Evolutionary conservation across 768 basidiomycete species (phyloP).

Genomic region (Naganishia onofrii): DNA sequence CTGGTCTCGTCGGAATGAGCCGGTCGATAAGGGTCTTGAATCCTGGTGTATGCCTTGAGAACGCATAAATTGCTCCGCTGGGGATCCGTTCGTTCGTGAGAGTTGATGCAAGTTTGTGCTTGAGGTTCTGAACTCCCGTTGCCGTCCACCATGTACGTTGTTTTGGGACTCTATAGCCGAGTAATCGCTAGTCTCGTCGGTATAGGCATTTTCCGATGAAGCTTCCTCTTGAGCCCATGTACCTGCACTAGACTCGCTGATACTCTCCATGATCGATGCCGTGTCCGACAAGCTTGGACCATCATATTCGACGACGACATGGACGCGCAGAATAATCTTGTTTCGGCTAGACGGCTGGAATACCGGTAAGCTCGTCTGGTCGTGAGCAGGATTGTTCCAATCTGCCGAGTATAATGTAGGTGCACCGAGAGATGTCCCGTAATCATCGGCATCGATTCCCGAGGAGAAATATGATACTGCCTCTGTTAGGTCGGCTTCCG

Average conservation of each 20-base stretch:
- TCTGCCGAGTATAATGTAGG: conserved; percentile 64
- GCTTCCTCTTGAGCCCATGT: conserved; percentile 5
- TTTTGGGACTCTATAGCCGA: background rate
- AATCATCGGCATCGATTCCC: conserved; percentile 67
- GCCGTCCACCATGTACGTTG: too few species aligned
- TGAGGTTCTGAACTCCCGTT: background rate
- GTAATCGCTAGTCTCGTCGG: conserved; percentile 5
- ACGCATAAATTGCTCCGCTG: background rate
- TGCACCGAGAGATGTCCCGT: conserved; percentile 56
- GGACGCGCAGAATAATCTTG: conserved; percentile 73
- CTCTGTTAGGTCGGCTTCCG: conserved; percentile 74
- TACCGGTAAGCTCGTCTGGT: conserved; percentile 53
- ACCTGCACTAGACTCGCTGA: background rate
- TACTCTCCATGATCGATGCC: conserved; percentile 59
- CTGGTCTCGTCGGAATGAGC: background rate
- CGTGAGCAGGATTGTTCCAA: conserved; percentile 34
- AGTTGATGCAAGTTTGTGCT: background rate
- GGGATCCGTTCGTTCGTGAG: background rate
- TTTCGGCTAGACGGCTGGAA: conserved; percentile 55
- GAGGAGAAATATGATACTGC: conserved; percentile 83
- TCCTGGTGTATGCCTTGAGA: background rate
- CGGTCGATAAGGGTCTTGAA: background rate
- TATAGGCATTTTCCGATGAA: conserved; percentile 9
- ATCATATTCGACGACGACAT: conserved; percentile 81
- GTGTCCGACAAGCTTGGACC: conserved; percentile 88